Conservation (phyloP, 108 stramenopile genomes). For the Ochromonas danica region DNA sequence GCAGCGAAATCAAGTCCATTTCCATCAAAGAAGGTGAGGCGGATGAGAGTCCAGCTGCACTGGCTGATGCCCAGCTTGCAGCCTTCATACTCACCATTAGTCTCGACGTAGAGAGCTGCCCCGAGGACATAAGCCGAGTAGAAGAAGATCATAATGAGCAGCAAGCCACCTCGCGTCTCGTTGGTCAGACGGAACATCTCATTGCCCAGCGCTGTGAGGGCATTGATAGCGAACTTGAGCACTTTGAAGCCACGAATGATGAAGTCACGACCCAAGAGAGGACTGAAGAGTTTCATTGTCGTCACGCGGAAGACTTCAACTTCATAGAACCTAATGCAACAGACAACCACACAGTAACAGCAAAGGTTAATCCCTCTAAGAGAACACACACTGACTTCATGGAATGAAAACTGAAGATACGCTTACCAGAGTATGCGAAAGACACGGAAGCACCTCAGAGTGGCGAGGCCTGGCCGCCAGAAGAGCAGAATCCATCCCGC, state of each 20-base stretch:
- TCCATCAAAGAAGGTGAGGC: neutral
- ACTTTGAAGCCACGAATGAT: neutral
- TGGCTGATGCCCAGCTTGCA: neutral
- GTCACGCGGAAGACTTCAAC: neutral
- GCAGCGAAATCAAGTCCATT: neutral
- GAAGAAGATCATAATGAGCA: neutral
- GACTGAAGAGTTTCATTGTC: neutral
- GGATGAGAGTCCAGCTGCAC: neutral
- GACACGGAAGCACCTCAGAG: neutral
- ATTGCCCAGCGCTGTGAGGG: neutral
- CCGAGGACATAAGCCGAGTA: slow-evolving; percentile 3
- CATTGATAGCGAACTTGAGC: neutral
- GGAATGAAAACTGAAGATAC: no score
- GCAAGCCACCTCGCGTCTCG: neutral
- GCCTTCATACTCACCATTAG: neutral
- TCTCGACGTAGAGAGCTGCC: neutral
- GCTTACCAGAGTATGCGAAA: neutral
- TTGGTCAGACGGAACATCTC: neutral
- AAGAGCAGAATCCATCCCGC: neutral
- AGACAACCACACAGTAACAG: neutral
- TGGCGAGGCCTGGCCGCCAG: neutral
- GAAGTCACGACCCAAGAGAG: neutral
- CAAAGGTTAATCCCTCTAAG: neutral
- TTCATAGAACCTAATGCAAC: slow-evolving; percentile 16
- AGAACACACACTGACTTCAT: no score